phyloP scores from a whole-genome alignment of 345 rosid species.

The Nephelium lappaceum region DNA sequence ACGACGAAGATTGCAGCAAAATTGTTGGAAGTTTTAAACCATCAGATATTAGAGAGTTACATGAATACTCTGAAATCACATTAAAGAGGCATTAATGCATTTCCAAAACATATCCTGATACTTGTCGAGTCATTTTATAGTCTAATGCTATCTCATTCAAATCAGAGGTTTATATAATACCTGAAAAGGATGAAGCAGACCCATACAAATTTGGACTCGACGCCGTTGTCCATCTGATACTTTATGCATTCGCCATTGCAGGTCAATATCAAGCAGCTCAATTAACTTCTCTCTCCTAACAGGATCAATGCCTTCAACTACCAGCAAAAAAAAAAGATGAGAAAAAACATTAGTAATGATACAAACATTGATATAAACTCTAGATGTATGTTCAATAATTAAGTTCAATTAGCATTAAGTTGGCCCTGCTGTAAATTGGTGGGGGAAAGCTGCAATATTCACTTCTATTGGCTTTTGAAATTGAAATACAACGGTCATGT shows the following conservation, averaged over 20 bases:
- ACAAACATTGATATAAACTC: background rate
- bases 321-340: conserved; percentile 11
- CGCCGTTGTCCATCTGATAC: conserved; percentile 98
- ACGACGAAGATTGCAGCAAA: background rate
- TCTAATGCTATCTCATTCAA: background rate
- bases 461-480: background rate
- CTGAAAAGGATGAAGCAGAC: conserved; percentile 93
- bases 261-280: conserved; percentile 91
- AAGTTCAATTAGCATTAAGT: background rate
- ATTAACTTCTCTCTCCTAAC: conserved; percentile 80
- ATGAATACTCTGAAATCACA: background rate
- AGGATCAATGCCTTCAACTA: conserved; percentile 95
- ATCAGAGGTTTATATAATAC: conserved; percentile 34
- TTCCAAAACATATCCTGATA: background rate
- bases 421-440: background rate
- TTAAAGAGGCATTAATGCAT: background rate
- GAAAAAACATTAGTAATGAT: background rate
- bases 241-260: conserved; percentile 98
- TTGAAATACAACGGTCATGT: background rate
- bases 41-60: background rate
- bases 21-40: background rate
- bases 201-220: conserved; percentile 97
- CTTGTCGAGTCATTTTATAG: background rate
- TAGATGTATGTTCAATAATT: background rate
- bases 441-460: background rate